These are phyloP conservation scores for Lathyrus aphaca DNA, from an alignment of 306 rosid genomes.

Conservation along the genomic window DNA sequence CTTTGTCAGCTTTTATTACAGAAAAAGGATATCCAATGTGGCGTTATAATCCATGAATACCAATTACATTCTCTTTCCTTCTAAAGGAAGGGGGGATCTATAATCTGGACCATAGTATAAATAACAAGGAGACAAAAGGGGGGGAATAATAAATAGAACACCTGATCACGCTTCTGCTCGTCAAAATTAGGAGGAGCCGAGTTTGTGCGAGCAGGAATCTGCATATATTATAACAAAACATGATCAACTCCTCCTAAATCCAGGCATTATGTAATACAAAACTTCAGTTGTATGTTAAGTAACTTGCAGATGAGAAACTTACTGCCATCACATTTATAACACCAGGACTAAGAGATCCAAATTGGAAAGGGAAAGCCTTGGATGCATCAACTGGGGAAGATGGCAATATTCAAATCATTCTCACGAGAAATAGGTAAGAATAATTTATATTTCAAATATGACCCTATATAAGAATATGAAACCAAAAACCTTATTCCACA, in stretches of 20 bases:
- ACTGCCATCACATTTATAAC: slow-evolving; percentile 78
- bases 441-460: not conserved
- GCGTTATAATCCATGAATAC: not conserved
- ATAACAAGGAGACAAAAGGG: not conserved
- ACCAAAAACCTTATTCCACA: slow-evolving; percentile 10
- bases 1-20: slow-evolving; percentile 1
- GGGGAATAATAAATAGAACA: slow-evolving; percentile 35
- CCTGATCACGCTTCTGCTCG: slow-evolving; percentile 93
- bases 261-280: not conserved
- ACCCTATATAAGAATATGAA: slow-evolving; percentile 15
- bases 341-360: slow-evolving; percentile 86
- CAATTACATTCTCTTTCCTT: slow-evolving; percentile 19
- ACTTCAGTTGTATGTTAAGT: slow-evolving; percentile 23
- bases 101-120: slow-evolving; percentile 22
- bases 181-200: slow-evolving; percentile 98
- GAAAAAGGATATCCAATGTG: not conserved
- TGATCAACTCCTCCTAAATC: slow-evolving; percentile 29
- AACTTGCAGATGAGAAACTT: slow-evolving; percentile 31
- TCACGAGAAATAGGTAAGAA: slow-evolving; percentile 7
- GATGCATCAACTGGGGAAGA: slow-evolving; percentile 67
- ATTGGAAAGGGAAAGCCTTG: slow-evolving; percentile 67
- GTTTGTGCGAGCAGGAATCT: slow-evolving; percentile 96
- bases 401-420: slow-evolving; percentile 37
- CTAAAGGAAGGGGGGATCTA: slow-evolving; percentile 16
- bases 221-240: slow-evolving; percentile 37